A percentile compares a stretch with the other conserved stretches of the same genome.
phyloP scores from a whole-genome alignment of 1,284 basidiomycete genomes.

The Phellopilus nigrolimitatus region DNA sequence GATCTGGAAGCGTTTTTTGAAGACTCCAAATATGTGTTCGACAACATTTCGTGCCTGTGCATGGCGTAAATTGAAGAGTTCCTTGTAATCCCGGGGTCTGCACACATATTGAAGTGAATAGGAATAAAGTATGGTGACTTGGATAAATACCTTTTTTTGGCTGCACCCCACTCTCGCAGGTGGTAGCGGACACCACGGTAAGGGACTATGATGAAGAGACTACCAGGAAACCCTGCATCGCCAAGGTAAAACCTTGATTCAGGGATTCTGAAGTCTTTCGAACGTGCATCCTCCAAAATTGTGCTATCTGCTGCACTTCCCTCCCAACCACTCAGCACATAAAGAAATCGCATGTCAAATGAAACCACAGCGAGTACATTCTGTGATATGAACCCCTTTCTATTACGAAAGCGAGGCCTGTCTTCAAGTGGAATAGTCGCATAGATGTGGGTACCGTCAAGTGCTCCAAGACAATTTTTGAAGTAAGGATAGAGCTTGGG shows the following conservation, averaged over 20 bases:
- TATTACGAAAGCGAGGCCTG: slow-evolving; percentile 27
- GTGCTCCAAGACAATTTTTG: slow-evolving; percentile 32
- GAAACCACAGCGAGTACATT: slow-evolving; percentile 32
- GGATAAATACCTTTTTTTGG: slow-evolving; percentile 22
- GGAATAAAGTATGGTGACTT: slow-evolving; percentile 8
- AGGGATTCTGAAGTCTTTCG: slow-evolving; percentile 29
- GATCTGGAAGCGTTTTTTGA: slow-evolving; percentile 22
- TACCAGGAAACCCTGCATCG: slow-evolving; percentile 35
- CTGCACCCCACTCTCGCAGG: slow-evolving; percentile 35
- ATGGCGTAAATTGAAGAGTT: slow-evolving; percentile 26
- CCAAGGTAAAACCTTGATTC: slow-evolving; percentile 33
- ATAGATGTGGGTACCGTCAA: slow-evolving; percentile 37
- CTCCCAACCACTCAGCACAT: slow-evolving; percentile 34
- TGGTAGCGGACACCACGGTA: slow-evolving; percentile 33
- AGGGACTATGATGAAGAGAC: slow-evolving; percentile 29
- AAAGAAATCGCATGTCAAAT: slow-evolving; percentile 32
- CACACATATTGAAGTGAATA: neutral
- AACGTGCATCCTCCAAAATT: slow-evolving; percentile 28
- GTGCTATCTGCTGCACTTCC: slow-evolving; percentile 32
- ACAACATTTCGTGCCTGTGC: slow-evolving; percentile 22
- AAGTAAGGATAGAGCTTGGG: slow-evolving; percentile 36
- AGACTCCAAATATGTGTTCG: slow-evolving; percentile 24
- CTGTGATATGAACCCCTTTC: slow-evolving; percentile 33
- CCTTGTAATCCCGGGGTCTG: slow-evolving; percentile 21
- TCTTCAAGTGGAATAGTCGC: slow-evolving; percentile 25